Conservation (phyloP, 1,139 yeast genomes). For the Hansenula lynferdii region DNA sequence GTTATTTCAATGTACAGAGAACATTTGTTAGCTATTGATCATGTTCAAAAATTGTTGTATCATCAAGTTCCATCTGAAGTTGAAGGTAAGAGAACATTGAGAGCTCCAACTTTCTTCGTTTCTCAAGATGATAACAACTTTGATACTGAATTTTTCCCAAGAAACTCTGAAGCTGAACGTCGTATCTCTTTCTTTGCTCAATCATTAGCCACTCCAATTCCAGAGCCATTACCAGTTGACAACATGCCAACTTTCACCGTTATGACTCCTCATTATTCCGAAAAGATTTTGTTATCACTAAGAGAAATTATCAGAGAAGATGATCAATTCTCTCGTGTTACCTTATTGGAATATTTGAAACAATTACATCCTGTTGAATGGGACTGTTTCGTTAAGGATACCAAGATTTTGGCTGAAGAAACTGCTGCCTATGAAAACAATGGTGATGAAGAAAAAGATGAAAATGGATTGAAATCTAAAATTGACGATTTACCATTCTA, state of each 20-base stretch:
- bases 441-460: slow-evolving; percentile 62
- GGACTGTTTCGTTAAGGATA: slow-evolving; percentile 99
- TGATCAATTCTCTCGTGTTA: slow-evolving; percentile 96
- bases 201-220: slow-evolving; percentile 96
- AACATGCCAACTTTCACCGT: slow-evolving; percentile 99
- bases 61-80: slow-evolving; percentile 97
- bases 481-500: slow-evolving; percentile 98
- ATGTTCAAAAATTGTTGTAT: slow-evolving; percentile 92
- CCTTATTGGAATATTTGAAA: slow-evolving; percentile 91
- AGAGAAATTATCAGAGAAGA: slow-evolving; percentile 98
- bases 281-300: slow-evolving; percentile 88
- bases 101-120: slow-evolving; percentile 98
- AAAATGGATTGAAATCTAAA: slow-evolving; percentile 73
- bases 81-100: slow-evolving; percentile 96
- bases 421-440: slow-evolving; percentile 81
- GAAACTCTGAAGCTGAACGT: slow-evolving; percentile 97
- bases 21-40: slow-evolving; percentile 94
- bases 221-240: slow-evolving; percentile 97
- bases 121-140: slow-evolving; percentile 94
- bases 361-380: slow-evolving; percentile 98
- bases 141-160: slow-evolving; percentile 94
- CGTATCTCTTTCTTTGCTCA: slow-evolving; percentile 99
- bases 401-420: slow-evolving; percentile 97
- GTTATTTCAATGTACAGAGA: slow-evolving; percentile 98
- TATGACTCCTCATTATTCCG: slow-evolving; percentile 96